Evolutionary conservation across 176 grass and related monocot genomes (phyloP).

Genomic region (Cymbopogon citratus): DNA sequence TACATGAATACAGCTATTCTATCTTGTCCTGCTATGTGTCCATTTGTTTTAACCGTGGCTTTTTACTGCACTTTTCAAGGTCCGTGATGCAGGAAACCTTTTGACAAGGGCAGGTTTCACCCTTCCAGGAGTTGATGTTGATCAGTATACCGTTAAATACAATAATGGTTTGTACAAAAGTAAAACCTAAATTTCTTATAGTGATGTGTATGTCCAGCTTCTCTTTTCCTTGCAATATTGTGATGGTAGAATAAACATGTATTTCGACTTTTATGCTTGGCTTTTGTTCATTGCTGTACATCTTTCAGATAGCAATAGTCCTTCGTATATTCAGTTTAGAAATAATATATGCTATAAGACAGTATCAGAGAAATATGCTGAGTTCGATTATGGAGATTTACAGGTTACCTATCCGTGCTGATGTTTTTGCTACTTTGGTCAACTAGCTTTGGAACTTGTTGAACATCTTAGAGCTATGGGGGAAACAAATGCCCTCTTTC

Average conservation of each 20-base stretch:
- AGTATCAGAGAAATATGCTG: background rate
- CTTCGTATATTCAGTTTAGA: background rate
- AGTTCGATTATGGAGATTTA: background rate
- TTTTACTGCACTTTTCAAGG: constrained; percentile 47
- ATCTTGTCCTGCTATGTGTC: background rate
- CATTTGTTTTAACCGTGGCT: background rate
- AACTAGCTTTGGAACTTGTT: constrained; percentile 83
- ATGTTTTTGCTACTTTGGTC: constrained; percentile 3
- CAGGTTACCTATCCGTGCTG: background rate
- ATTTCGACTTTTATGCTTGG: background rate
- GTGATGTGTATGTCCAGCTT: background rate
- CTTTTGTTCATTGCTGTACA: background rate
- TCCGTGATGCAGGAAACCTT: constrained; percentile 91
- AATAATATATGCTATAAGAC: background rate
- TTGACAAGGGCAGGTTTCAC: constrained; percentile 87
- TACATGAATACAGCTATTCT: background rate
- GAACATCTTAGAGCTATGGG: constrained; percentile 96
- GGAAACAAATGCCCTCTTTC: constrained; percentile 86
- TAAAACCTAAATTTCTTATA: background rate
- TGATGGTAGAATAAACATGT: constrained; percentile 11
- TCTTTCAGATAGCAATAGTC: constrained; percentile 1
- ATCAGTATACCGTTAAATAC: constrained; percentile 83
- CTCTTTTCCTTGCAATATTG: background rate
- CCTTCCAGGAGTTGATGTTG: constrained; percentile 90
- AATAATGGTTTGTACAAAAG: constrained; percentile 57